Base-by-base conservation (phyloP, 768 basidiomycete species). In the Russula griseocarnosa region DNA sequence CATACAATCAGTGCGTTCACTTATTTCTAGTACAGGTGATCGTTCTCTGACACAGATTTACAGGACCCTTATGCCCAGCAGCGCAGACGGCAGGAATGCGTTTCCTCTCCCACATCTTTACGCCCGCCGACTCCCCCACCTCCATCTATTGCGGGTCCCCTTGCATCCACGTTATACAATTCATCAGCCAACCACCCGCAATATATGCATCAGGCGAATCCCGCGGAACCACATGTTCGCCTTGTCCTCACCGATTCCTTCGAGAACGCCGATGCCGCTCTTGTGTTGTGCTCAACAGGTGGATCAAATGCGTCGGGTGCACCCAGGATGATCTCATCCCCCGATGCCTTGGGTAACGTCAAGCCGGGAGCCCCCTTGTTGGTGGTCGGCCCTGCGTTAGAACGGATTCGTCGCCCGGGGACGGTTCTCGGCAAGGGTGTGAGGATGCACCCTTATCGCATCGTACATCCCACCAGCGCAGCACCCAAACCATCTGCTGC, bases 391-490 rank as follows among this genome's bases (percentile, higher is more conserved):
- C 75, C 76, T 1, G 79, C 80, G 0, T 68, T 85, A 18, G 74
- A 79, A 49, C 72, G 74, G 22, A 73, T 86, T 53, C 82, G 84
- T 58, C 74, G 78, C 13, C 75, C 78, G 1, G 72, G 75, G 38
- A 71, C 74, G 10, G 77, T 72, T 20, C 65, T 83, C 30, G 74
- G 77, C 16, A 78, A 78, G 64, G 81, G 82, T 42, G 76, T 80
- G 10, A 77, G 82, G 24, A 66, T 87, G 9, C 81, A 83, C 65
- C 85, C 86, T 3, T 88, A 86, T 71, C 80, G 80, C 66, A 74
- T 84, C 38, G 72, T 75, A 18, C 63, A 32, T 24, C 30, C 59
- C 13, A n/a, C 59, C 20, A 44, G 44, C 49, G 42, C 50, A 20
- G 20, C 49, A 20, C 18, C 55, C 40, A 36, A 22, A 36, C n/a